These are phyloP conservation scores for Paracoccidioides lutzii DNA, from an alignment of 2,329 filamentous ascomycete genomes.

Conservation along the genomic window DNA sequence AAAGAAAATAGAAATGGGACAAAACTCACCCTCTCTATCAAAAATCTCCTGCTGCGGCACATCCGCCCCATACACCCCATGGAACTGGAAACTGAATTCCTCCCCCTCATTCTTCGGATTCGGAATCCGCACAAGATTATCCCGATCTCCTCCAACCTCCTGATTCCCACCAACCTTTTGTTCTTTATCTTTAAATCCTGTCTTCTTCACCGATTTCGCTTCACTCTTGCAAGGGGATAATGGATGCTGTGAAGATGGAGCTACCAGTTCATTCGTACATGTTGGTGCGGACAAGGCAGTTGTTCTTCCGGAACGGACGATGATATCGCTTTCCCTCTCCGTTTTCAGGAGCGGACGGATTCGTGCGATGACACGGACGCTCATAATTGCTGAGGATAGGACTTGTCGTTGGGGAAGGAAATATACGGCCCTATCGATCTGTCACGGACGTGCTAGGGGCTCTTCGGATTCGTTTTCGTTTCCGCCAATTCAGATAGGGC, in stretches of 20 bases:
- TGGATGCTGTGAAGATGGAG: not conserved
- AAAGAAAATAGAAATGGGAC: not conserved
- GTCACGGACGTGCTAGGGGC: not conserved
- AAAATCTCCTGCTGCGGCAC: conserved; percentile 80
- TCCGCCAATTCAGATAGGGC: not conserved
- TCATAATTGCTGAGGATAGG: conserved; percentile 17
- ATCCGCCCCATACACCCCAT: conserved; percentile 71
- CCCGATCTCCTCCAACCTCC: conserved; percentile 33
- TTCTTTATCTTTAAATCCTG: conserved; percentile 15
- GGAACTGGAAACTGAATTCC: conserved; percentile 89
- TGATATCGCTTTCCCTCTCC: conserved; percentile 77
- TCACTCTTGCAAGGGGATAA: conserved; percentile 10
- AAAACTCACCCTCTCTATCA: conserved; percentile 62
- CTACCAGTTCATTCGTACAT: not conserved
- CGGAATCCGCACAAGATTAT: conserved; percentile 69
- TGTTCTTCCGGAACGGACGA: conserved; percentile 54
- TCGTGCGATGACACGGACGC: conserved; percentile 75
- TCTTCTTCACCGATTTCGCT: conserved; percentile 7
- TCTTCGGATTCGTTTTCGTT: not conserved
- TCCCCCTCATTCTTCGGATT: conserved; percentile 87
- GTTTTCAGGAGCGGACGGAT: conserved; percentile 77
- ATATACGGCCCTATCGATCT: not conserved
- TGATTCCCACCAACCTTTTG: conserved; percentile 13
- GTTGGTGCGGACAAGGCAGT: not conserved
- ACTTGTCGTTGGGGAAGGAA: not conserved